Base-by-base conservation (phyloP, 768 basidiomycete genomes). In the Lactarius sp. region DNA sequence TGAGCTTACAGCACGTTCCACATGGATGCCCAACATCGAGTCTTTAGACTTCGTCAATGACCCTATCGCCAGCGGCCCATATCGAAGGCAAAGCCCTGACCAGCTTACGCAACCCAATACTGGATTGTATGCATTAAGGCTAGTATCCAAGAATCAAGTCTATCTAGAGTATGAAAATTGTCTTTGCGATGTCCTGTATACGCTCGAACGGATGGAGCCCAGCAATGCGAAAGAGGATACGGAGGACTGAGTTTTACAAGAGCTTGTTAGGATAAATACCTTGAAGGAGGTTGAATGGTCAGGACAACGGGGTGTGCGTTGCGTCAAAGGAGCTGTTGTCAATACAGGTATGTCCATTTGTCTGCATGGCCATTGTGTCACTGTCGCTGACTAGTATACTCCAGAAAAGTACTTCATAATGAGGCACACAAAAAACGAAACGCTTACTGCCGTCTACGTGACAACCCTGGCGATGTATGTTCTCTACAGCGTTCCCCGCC, bases 211-310 rank as follows among this genome's bases (percentile, higher is more conserved):
- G 20, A 57, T 57, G 4, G 33, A 36, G 0, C 3, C 5, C 10
- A 13, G 7, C n/a, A 6, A 57, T 3, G 7, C 3, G 33, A 58
- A 33, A 16, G 56, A 49, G 34, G 4, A 22, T 8, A 22, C 36
- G 46, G 56, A 58, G 20, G 56, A 49, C 46, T 34, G 14, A 20
- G 18, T 58, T 22, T 14, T 58, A 6, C 56, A 58, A 36, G 56
- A 58, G 20, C 34, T 58, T 5, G 34, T 44, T 7, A 58, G 34
- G 46, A 58, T 58, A 49, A 37, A 57, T 36, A 3, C 4, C 7
- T 36, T 47, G 44, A 57, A 57, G 44, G 56, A 56, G 34, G 27
- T 56, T 14, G 20, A 54, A 39, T 54, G 53, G 53, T 39, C 53
- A 20, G 53, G 53, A 13, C 37, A 54, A 39, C 12, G 53, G n/a